Conservation (phyloP, 148 eudicot genomes). For the Cornus florida region DNA sequence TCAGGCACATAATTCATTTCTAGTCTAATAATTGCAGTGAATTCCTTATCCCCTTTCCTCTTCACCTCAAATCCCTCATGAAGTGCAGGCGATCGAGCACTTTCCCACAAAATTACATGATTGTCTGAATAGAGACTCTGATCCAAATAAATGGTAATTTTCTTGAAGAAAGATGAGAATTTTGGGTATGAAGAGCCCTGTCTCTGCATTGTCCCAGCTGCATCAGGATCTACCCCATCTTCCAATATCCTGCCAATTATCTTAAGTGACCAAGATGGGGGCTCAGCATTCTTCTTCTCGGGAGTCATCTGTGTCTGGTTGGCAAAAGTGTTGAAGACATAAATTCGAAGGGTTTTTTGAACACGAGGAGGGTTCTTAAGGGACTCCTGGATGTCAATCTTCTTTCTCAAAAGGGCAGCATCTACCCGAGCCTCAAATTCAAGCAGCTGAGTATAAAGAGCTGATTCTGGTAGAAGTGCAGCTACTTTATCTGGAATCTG, state of each 20-base stretch:
- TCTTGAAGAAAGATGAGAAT: conserved; percentile 87
- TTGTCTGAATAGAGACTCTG: conserved; percentile 79
- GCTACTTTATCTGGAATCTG: conserved; percentile 69
- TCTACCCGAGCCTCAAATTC: conserved; percentile 82
- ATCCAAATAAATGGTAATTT: conserved; percentile 79
- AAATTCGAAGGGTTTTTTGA: conserved; percentile 74
- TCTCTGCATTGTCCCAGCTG: conserved; percentile 23
- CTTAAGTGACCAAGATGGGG: conserved; percentile 84
- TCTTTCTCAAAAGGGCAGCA: conserved; percentile 70
- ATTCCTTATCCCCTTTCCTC: conserved; percentile 93
- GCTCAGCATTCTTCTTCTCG: conserved; percentile 47
- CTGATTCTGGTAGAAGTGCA: conserved; percentile 76
- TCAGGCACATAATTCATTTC: conserved; percentile 88
- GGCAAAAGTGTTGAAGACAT: conserved; percentile 73
- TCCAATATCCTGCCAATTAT: conserved; percentile 80
- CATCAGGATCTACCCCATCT: conserved; percentile 39
- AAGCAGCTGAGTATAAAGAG: conserved; percentile 68
- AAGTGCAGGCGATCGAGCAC: conserved; percentile 62
- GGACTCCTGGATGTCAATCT: conserved; percentile 62
- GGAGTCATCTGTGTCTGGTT: conserved; percentile 47
- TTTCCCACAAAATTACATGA: conserved; percentile 83
- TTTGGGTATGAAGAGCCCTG: conserved; percentile 47
- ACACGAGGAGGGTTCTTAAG: conserved; percentile 51
- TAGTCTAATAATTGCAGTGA: conserved; percentile 74
- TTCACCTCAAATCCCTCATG: conserved; percentile 93